Evolutionary conservation across 805 yeast genomes (phyloP).

Genomic region (Candida yuanshanica): DNA sequence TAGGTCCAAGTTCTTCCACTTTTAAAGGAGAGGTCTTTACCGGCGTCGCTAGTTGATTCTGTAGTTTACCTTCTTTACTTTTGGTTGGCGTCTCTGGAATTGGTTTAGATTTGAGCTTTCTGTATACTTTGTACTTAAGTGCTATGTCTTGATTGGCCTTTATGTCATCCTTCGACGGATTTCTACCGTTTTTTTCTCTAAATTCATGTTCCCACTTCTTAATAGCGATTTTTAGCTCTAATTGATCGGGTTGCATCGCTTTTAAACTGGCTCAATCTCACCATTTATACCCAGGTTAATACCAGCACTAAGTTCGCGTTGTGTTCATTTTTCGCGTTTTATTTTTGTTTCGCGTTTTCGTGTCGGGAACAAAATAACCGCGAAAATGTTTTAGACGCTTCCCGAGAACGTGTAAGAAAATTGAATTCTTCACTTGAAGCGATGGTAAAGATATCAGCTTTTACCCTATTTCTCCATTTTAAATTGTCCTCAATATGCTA

Average conservation of each 20-base stretch:
- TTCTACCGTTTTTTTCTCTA: constrained; percentile 30
- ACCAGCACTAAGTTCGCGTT: no score
- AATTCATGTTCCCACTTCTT: constrained; percentile 54
- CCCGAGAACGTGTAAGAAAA: not conserved
- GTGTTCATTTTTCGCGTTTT: no score
- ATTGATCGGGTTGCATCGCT: no score
- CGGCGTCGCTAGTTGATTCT: constrained; percentile 16
- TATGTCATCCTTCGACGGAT: constrained; percentile 45
- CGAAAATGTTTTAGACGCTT: not conserved
- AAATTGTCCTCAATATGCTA: not conserved
- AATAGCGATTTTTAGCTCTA: constrained; percentile 34
- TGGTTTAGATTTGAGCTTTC: constrained; percentile 3
- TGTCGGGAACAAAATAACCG: not conserved
- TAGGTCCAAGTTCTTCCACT: constrained; percentile 61
- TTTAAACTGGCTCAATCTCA: no score
- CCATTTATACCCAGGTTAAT: no score
- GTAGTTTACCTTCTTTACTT: constrained; percentile 6
- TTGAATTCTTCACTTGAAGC: not conserved
- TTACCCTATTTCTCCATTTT: not conserved
- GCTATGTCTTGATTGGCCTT: constrained; percentile 32
- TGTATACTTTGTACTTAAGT: constrained; percentile 19
- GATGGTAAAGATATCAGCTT: no score
- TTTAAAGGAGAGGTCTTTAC: constrained; percentile 19
- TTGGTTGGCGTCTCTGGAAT: constrained; percentile 27
- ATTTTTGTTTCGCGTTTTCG: no score